A percentile compares a stretch with the other conserved stretches of the same genome.
phyloP scores from a whole-genome alignment of 495 filamentous ascomycete species.

The Aspergillus bridgeri region DNA sequence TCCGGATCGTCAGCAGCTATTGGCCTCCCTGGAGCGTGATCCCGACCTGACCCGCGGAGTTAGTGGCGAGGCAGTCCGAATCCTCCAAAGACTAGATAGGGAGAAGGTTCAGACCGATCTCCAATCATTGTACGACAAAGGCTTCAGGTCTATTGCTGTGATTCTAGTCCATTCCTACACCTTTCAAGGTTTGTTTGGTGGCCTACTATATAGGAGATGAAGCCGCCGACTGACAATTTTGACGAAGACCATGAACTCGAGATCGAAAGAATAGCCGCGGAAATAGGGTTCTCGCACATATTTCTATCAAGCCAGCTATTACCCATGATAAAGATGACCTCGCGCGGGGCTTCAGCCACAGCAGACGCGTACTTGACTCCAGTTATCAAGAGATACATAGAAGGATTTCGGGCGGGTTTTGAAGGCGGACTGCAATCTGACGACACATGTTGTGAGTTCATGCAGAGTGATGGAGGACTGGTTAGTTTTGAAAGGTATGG shows the following conservation, averaged over 20 bases:
- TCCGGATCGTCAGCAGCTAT: conserved; percentile 62
- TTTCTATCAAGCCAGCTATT: conserved; percentile 55
- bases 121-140: conserved; percentile 38
- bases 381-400: conserved; percentile 91
- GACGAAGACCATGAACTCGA: conserved; percentile 44
- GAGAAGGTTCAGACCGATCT: conserved; percentile 38
- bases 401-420: conserved; percentile 70
- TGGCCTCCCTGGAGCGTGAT: conserved; percentile 13
- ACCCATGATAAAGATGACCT: conserved; percentile 78
- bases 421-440: conserved; percentile 50
- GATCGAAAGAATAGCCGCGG: conserved; percentile 46
- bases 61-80: conserved; percentile 49
- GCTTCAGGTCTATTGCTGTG: conserved; percentile 48
- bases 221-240: neutral
- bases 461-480: conserved; percentile 55
- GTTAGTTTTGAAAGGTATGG: conserved; percentile 41
- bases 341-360: conserved; percentile 85
- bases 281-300: conserved; percentile 52
- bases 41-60: conserved; percentile 40
- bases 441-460: conserved; percentile 48
- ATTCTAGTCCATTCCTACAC: conserved; percentile 54
- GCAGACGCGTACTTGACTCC: conserved; percentile 97
- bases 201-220: neutral
- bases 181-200: conserved; percentile 28
- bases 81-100: conserved; percentile 40